Evolutionary conservation across 768 basidiomycete genomes (phyloP).

Genomic region (Naganishia vishniacii): DNA sequence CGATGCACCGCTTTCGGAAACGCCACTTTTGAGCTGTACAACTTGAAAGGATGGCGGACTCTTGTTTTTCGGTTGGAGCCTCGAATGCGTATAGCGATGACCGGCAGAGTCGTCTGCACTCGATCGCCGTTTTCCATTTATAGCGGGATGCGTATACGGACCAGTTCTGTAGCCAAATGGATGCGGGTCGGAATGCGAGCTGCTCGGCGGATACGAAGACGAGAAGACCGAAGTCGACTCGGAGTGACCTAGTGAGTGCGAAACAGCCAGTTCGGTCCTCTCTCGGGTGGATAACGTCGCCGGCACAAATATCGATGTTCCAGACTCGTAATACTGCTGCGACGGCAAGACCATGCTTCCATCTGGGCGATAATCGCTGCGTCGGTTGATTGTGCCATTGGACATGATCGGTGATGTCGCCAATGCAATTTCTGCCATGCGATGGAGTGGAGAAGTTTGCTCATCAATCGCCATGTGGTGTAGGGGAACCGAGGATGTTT

Average conservation of each 20-base stretch:
- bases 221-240: neutral
- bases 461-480: neutral
- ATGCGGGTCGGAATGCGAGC: neutral
- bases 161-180: neutral
- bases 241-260: neutral
- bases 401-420: constrained; percentile 11
- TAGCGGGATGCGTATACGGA: neutral
- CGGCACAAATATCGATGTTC: neutral
- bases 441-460: constrained; percentile 6
- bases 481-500: neutral
- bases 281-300: neutral
- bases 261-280: neutral
- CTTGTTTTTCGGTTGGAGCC: constrained; percentile 13
- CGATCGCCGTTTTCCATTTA: neutral
- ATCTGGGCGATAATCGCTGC: neutral
- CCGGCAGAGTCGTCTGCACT: neutral
- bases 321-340: constrained; percentile 12
- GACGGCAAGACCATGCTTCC: constrained; percentile 11
- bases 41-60: constrained; percentile 13
- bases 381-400: neutral
- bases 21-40: neutral
- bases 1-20: neutral
- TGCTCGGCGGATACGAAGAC: neutral
- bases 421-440: constrained; percentile 15
- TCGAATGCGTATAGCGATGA: constrained; percentile 9